These are phyloP conservation scores for Colletotrichum coccodes DNA, from an alignment of 2,329 filamentous ascomycete species.

Conservation along the genomic window DNA sequence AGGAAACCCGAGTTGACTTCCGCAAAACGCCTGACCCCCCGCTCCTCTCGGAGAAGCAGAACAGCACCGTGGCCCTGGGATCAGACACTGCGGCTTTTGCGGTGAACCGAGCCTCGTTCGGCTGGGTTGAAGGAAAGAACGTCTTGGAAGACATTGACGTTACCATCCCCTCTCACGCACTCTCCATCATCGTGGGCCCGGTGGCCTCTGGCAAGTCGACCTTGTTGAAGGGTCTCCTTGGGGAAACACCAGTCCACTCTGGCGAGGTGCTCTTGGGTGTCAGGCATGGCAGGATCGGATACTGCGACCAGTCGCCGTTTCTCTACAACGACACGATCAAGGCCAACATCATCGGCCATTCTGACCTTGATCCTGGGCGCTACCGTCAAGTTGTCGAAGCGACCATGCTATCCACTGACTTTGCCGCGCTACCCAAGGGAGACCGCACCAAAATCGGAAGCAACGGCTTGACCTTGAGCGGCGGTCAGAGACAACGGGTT, in stretches of 20 bases:
- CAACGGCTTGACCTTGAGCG: slow-evolving; percentile 53
- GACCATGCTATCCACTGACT: slow-evolving; percentile 44
- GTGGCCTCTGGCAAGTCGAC: slow-evolving; percentile 53
- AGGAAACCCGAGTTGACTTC: slow-evolving; percentile 36
- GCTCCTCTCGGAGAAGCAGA: neutral
- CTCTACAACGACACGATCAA: slow-evolving; percentile 46
- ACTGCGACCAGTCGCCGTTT: slow-evolving; percentile 46
- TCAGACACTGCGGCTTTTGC: neutral
- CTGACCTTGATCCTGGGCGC: slow-evolving; percentile 40
- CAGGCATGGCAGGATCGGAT: slow-evolving; percentile 36
- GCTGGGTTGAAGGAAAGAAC: slow-evolving; percentile 41
- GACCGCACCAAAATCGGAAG: slow-evolving; percentile 51
- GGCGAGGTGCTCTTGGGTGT: slow-evolving; percentile 34
- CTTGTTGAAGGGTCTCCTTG: slow-evolving; percentile 48
- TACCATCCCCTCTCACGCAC: slow-evolving; percentile 38
- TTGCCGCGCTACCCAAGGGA: slow-evolving; percentile 44
- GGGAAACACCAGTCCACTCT: slow-evolving; percentile 36
- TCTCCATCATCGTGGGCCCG: slow-evolving; percentile 52
- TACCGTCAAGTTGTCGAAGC: slow-evolving; percentile 49
- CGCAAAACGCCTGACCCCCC: neutral
- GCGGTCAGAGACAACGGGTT: slow-evolving; percentile 46
- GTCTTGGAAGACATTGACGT: slow-evolving; percentile 43
- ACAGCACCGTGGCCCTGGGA: neutral
- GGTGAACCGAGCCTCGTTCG: slow-evolving; percentile 39
- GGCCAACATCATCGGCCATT: slow-evolving; percentile 50